These are phyloP conservation scores for Lactarius sanguifluus DNA, from an alignment of 768 basidiomycete genomes.

Conservation along the genomic window DNA sequence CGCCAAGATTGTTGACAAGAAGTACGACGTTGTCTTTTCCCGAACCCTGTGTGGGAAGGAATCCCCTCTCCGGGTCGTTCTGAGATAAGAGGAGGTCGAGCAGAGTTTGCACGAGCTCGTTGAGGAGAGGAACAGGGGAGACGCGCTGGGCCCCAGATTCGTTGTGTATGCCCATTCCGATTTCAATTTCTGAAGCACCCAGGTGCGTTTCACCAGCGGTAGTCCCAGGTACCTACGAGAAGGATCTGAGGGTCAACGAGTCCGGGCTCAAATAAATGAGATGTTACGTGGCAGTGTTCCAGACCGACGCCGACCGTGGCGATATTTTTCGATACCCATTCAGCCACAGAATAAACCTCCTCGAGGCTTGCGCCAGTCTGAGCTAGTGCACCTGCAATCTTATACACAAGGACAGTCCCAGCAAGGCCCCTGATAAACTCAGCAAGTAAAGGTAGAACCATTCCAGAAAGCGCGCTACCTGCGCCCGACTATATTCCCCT, in stretches of 20 bases:
- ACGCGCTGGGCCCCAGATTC: constrained; percentile 72
- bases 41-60: constrained; percentile 64
- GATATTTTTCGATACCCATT: constrained; percentile 63
- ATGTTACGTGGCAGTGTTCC: constrained; percentile 79
- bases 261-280: neutral
- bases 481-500: constrained; percentile 83
- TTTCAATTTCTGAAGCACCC: constrained; percentile 67
- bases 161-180: constrained; percentile 92
- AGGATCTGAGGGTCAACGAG: constrained; percentile 11
- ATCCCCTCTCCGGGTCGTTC: constrained; percentile 73
- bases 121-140: constrained; percentile 69
- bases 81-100: constrained; percentile 71
- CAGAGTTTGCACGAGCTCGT: constrained; percentile 66
- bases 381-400: constrained; percentile 85
- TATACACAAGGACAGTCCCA: constrained; percentile 83
- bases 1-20: constrained; percentile 86
- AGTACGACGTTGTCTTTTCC: constrained; percentile 70
- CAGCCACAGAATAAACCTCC: constrained; percentile 63
- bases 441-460: neutral
- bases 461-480: constrained; percentile 42
- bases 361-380: constrained; percentile 63
- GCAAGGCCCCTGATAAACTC: constrained; percentile 64
- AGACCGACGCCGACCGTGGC: constrained; percentile 85
- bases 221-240: constrained; percentile 71
- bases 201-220: constrained; percentile 56